A percentile compares a stretch with the other conserved stretches of the same genome.
Conservation (phyloP, 1,284 basidiomycete species). For the Fomitopsis schrenkii region DNA sequence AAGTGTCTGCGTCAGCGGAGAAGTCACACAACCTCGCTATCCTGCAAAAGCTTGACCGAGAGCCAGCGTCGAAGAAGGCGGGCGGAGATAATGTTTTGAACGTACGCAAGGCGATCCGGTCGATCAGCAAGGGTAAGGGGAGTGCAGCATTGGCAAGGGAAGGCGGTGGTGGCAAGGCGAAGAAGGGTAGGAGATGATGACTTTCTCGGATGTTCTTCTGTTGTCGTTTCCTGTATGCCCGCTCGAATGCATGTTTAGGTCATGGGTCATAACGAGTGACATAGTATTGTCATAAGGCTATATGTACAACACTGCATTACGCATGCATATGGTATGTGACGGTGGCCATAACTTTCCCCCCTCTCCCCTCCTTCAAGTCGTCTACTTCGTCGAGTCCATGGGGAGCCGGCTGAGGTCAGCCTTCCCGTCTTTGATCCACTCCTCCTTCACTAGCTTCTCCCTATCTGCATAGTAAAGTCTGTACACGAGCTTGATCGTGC, state of each 20-base stretch:
- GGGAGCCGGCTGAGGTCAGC: slow-evolving; percentile 52
- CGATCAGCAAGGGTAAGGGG: slow-evolving; percentile 66
- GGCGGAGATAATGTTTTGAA: slow-evolving; percentile 65
- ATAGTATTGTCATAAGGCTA: slow-evolving; percentile 12
- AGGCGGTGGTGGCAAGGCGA: not conserved
- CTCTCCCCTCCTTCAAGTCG: not conserved
- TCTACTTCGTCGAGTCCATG: slow-evolving; percentile 25
- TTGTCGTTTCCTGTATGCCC: not conserved
- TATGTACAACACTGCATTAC: slow-evolving; percentile 14
- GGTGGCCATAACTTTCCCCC: not conserved
- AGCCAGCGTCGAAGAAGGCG: slow-evolving; percentile 32
- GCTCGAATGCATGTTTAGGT: not conserved
- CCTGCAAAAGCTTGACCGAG: slow-evolving; percentile 73
- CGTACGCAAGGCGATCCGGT: slow-evolving; percentile 83
- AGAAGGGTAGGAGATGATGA: slow-evolving; percentile 17
- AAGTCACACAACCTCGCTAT: slow-evolving; percentile 73
- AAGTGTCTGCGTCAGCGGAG: slow-evolving; percentile 63
- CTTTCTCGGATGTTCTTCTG: not conserved
- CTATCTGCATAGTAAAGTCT: slow-evolving; percentile 64
- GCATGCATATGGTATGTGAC: slow-evolving; percentile 7
- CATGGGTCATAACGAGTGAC: not conserved
- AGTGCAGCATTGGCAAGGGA: slow-evolving; percentile 46
- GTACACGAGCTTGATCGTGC: slow-evolving; percentile 91
- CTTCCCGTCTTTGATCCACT: slow-evolving; percentile 79
- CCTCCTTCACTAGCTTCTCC: slow-evolving; percentile 74